phyloP scores from a whole-genome alignment of 768 basidiomycete genomes.

The Pleurotus giganteus region DNA sequence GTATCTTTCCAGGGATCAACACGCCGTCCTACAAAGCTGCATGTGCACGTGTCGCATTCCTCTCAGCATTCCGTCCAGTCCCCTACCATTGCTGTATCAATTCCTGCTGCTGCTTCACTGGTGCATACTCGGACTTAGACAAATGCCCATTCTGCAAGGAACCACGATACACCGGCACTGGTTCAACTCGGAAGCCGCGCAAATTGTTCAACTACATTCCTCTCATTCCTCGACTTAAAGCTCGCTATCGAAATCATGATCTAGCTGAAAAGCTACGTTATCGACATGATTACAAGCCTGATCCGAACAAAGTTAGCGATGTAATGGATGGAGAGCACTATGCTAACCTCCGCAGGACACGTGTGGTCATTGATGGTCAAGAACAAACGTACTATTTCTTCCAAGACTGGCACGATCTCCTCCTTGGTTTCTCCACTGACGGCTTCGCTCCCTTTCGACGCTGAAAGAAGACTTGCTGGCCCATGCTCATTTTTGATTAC shows the following conservation, averaged over 20 bases:
- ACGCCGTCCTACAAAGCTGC: slow-evolving; percentile 17
- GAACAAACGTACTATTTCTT: slow-evolving; percentile 27
- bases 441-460: slow-evolving; percentile 32
- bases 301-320: slow-evolving; percentile 22
- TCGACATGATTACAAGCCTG: slow-evolving; percentile 17
- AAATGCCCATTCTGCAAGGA: slow-evolving; percentile 38
- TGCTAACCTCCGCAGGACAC: slow-evolving; percentile 14
- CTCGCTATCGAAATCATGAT: slow-evolving; percentile 16
- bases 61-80: slow-evolving; percentile 29
- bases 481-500: slow-evolving; percentile 38
- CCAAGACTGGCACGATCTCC: slow-evolving; percentile 31
- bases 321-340: slow-evolving; percentile 33
- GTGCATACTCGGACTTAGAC: no score
- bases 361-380: slow-evolving; percentile 24
- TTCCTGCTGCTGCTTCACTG: slow-evolving; percentile 40
- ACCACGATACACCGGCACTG: slow-evolving; percentile 23
- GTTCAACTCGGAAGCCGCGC: slow-evolving; percentile 18
- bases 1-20: slow-evolving; percentile 18
- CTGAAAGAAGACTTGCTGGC: slow-evolving; percentile 30
- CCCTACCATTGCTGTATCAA: slow-evolving; percentile 40
- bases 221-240: slow-evolving; percentile 33
- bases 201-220: slow-evolving; percentile 35
- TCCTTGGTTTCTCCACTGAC: slow-evolving; percentile 36
- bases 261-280: slow-evolving; percentile 27
- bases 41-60: slow-evolving; percentile 20